Base-by-base conservation (phyloP, 257 asterid genomes). In the Salvia splendens region DNA sequence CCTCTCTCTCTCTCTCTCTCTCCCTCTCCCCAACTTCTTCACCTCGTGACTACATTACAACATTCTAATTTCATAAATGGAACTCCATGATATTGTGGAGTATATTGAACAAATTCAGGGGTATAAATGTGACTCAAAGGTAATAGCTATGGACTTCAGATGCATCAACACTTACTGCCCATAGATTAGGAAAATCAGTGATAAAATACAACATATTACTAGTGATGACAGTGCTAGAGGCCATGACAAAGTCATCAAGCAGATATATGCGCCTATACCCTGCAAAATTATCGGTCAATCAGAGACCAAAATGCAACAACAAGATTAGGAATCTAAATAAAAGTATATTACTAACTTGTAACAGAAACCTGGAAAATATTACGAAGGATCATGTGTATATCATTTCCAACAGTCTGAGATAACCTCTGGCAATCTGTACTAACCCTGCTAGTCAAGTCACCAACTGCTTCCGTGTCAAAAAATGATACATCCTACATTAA, bases 191-290 rank as follows among this genome's bases (percentile, higher is more conserved):
- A 83, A 83, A 64, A 81, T 74, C 46, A 74, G 68, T 65, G 86
- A 76, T 70, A 83, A 55, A 71, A 73, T 60, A 54, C 69, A 65
- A 75, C 88, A 83, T 68, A 83, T 59, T 52, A 71, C 73, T 50
- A 83, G 71, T 24, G 88, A 76, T 56, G 86, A 80, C 54, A 83
- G 48, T 40, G 88, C 81, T 41, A 83, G 84, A 65, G 86, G 84
- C 82, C 84, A 78, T 17, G 86, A 83, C 48, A 83, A 77, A 68
- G 78, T 74, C 81, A 81, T 68, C 77, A 81, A 76, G 79, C 75
- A 41, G 75, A 83, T 72, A 60, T 80, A 73, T 71, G 88, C 88
- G 46, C 88, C 84, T 45, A 77, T 68, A 5, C 88, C 88, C 88
- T 80, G 77, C 51, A 68, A 72, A 38, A 60, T 35, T 20, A 72